Evolutionary conservation across 768 basidiomycete species (phyloP).

Genomic region (Mycena crocata): DNA sequence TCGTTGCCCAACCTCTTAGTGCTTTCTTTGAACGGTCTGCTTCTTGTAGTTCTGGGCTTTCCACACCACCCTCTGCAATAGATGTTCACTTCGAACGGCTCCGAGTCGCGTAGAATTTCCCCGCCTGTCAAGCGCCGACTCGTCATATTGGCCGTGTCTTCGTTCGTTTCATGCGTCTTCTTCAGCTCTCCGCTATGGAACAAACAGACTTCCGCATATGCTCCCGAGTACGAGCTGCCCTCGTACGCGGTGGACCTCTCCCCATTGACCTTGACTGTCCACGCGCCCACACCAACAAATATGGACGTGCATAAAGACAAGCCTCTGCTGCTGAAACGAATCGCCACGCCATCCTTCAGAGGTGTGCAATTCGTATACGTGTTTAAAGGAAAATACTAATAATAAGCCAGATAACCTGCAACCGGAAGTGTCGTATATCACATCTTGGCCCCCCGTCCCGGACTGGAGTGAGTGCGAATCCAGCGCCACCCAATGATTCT

Average conservation of each 20-base stretch:
- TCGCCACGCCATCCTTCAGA: neutral
- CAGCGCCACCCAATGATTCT: neutral
- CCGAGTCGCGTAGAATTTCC: neutral
- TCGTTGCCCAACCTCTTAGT: too few species aligned
- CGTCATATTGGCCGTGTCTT: conserved; percentile 3
- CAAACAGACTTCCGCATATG: neutral
- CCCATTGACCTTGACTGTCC: conserved; percentile 1
- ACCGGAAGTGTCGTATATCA: neutral
- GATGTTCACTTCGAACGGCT: neutral
- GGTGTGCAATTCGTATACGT: neutral
- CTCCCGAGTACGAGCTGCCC: neutral
- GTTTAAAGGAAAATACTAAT: neutral
- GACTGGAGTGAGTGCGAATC: neutral
- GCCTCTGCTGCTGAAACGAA: neutral
- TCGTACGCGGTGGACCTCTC: neutral
- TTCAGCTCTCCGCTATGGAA: conserved; percentile 7
- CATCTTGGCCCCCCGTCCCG: neutral
- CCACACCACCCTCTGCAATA: too few species aligned
- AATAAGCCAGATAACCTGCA: neutral
- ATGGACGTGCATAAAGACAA: neutral
- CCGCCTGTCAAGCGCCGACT: conserved; percentile 2
- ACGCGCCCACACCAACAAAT: neutral
- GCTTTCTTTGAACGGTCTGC: too few species aligned
- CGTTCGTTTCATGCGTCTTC: conserved; percentile 11
- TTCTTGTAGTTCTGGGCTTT: too few species aligned